A percentile compares a stretch with the other conserved stretches of the same genome.
phyloP scores from a whole-genome alignment of 2,329 filamentous ascomycete species.

The Fusarium sterilihyphosum region DNA sequence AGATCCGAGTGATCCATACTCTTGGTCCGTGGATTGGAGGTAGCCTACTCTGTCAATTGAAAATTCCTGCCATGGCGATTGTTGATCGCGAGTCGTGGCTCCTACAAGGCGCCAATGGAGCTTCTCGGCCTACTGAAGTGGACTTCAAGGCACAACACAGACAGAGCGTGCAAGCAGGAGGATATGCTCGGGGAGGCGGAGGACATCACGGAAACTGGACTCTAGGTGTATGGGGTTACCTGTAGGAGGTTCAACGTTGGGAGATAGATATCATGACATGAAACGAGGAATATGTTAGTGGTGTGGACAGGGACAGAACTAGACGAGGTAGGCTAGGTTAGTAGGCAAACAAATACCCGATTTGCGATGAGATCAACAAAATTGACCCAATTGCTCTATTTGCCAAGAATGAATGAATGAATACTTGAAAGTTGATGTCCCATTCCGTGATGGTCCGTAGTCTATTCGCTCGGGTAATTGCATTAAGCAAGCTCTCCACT shows the following conservation, averaged over 20 bases:
- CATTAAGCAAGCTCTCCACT: conserved; percentile 40
- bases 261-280: background rate
- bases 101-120: conserved; percentile 72
- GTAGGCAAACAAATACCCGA: conserved; percentile 28
- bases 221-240: conserved; percentile 68
- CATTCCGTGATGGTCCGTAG: conserved; percentile 23
- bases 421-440: background rate
- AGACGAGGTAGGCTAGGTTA: background rate
- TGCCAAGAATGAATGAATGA: conserved; percentile 4
- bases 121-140: conserved; percentile 67
- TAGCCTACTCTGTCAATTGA: conserved; percentile 74
- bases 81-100: conserved; percentile 78
- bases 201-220: conserved; percentile 66
- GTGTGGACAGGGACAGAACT: background rate
- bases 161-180: conserved; percentile 71
- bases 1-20: conserved; percentile 72
- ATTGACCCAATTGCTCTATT: background rate
- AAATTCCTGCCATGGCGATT: conserved; percentile 73
- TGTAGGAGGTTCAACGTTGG: conserved; percentile 42
- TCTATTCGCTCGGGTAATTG: conserved; percentile 45
- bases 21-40: conserved; percentile 80
- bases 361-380: background rate
- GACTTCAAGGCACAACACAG: conserved; percentile 67
- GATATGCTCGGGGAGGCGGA: conserved; percentile 52
- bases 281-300: background rate